A percentile compares a stretch with the other conserved stretches of the same genome.
These are phyloP conservation scores for Ensete ventricosum DNA, from an alignment of 176 grass and related monocot species.

Conservation along the genomic window DNA sequence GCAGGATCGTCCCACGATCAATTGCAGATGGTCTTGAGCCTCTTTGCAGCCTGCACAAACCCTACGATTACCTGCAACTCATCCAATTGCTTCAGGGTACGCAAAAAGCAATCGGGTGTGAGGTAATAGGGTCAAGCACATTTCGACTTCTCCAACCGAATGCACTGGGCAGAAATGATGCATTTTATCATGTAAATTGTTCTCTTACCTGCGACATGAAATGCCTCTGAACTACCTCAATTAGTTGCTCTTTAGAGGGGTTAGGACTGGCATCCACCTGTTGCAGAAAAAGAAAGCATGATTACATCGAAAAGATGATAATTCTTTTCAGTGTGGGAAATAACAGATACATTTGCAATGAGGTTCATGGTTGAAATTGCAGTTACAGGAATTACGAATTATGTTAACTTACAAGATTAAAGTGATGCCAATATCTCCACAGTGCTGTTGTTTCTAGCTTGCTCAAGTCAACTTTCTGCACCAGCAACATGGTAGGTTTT, in stretches of 20 bases:
- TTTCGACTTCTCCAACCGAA: neutral
- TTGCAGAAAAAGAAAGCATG: constrained; percentile 18
- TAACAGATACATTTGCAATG: too few relatives aligned
- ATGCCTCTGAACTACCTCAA: constrained; percentile 72
- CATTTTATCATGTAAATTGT: too few relatives aligned
- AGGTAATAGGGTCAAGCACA: neutral
- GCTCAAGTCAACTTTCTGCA: constrained; percentile 77
- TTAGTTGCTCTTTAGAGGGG: constrained; percentile 65
- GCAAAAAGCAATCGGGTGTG: constrained; percentile 27
- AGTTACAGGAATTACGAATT: neutral
- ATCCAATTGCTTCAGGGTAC: constrained; percentile 62
- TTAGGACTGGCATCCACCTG: constrained; percentile 57
- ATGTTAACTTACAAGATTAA: constrained; percentile 52
- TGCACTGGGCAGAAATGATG: neutral
- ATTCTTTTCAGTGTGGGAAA: too few relatives aligned
- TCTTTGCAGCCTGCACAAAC: constrained; percentile 75
- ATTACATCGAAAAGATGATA: neutral
- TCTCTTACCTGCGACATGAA: constrained; percentile 64
- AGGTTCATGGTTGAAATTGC: too few relatives aligned
- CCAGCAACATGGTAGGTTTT: neutral
- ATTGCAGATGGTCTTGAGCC: constrained; percentile 49
- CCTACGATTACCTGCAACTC: constrained; percentile 60
- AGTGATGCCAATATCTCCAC: constrained; percentile 75
- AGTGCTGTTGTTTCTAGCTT: constrained; percentile 70
- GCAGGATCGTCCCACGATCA: constrained; percentile 18